These are phyloP conservation scores for Geosmithia morbida DNA, from an alignment of 2,329 filamentous ascomycete species.

Conservation along the genomic window DNA sequence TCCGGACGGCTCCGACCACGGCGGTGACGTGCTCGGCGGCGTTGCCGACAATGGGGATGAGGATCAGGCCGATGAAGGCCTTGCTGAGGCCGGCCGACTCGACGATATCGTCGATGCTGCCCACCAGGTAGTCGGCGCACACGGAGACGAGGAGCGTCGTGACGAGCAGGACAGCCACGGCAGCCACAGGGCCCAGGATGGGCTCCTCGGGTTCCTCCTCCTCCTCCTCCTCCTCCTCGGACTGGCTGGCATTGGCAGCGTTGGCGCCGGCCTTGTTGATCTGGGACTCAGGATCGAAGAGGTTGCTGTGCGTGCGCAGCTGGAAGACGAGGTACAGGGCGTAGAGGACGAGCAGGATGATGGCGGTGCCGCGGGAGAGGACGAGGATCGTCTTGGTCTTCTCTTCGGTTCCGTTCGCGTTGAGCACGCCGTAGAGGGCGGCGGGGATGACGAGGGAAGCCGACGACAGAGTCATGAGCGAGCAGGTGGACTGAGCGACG, in stretches of 20 bases:
- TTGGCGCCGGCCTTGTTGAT: constrained; percentile 5
- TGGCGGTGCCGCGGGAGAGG: constrained; percentile 60
- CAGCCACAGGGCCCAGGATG: constrained; percentile 48
- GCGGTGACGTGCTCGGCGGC: constrained; percentile 73
- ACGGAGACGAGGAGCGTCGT: constrained; percentile 57
- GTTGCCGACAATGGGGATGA: constrained; percentile 70
- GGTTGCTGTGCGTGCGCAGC: constrained; percentile 55
- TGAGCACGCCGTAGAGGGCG: constrained; percentile 54
- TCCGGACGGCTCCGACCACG: constrained; percentile 61
- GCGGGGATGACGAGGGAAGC: constrained; percentile 70
- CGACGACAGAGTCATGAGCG: constrained; percentile 61
- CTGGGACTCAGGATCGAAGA: constrained; percentile 45
- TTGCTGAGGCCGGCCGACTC: constrained; percentile 58
- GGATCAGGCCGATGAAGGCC: constrained; percentile 66
- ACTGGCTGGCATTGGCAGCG: too few relatives aligned
- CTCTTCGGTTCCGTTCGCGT: constrained; percentile 23
- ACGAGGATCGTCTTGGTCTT: constrained; percentile 45
- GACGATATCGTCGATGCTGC: constrained; percentile 60
- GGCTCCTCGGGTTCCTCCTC: constrained; percentile 26
- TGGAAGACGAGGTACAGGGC: constrained; percentile 68
- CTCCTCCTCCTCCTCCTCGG: constrained; percentile 24
- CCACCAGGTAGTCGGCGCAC: constrained; percentile 66
- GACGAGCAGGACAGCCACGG: constrained; percentile 50
- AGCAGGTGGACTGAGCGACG: constrained; percentile 64
- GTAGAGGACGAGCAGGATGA: constrained; percentile 63